Evolutionary conservation across 305 asterid genomes (phyloP).

Genomic region (Fraxinus platypoda): DNA sequence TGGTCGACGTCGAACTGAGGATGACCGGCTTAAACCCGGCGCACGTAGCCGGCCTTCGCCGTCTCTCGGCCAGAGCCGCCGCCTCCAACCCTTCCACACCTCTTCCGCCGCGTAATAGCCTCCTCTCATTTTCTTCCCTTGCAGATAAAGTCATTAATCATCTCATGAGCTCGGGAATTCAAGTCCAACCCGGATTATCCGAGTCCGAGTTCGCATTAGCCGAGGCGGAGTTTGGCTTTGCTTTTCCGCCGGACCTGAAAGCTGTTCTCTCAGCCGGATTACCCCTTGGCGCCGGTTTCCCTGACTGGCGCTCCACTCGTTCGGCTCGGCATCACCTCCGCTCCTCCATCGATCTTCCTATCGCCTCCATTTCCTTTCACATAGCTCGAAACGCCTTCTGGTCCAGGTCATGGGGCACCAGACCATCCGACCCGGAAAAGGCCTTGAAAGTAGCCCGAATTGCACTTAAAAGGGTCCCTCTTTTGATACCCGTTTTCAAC

Average conservation of each 20-base stretch:
- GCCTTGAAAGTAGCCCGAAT: slow-evolving; percentile 75
- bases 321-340: slow-evolving; percentile 77
- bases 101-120: slow-evolving; percentile 79
- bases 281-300: slow-evolving; percentile 84
- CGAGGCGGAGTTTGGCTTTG: slow-evolving; percentile 88
- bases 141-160: slow-evolving; percentile 77
- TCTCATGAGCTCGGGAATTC: slow-evolving; percentile 52
- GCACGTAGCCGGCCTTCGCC: slow-evolving; percentile 91
- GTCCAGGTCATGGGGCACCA: slow-evolving; percentile 86
- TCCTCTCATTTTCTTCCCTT: slow-evolving; percentile 67
- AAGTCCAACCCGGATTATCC: slow-evolving; percentile 66
- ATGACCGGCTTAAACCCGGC: slow-evolving; percentile 86
- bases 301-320: slow-evolving; percentile 89
- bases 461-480: slow-evolving; percentile 80
- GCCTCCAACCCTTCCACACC: slow-evolving; percentile 76
- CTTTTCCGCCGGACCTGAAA: slow-evolving; percentile 82
- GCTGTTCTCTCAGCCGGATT: slow-evolving; percentile 85
- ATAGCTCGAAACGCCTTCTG: slow-evolving; percentile 75
- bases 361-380: slow-evolving; percentile 84
- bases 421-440: slow-evolving; percentile 66
- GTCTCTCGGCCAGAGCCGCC: slow-evolving; percentile 92
- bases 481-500: slow-evolving; percentile 75
- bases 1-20: slow-evolving; percentile 97
- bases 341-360: slow-evolving; percentile 75
- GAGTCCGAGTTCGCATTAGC: slow-evolving; percentile 83